Evolutionary conservation across 1,139 yeast species (phyloP), one percentile per base, ranked within the genome.

Genomic region (Debaryomyces psychrophilus): DNA sequence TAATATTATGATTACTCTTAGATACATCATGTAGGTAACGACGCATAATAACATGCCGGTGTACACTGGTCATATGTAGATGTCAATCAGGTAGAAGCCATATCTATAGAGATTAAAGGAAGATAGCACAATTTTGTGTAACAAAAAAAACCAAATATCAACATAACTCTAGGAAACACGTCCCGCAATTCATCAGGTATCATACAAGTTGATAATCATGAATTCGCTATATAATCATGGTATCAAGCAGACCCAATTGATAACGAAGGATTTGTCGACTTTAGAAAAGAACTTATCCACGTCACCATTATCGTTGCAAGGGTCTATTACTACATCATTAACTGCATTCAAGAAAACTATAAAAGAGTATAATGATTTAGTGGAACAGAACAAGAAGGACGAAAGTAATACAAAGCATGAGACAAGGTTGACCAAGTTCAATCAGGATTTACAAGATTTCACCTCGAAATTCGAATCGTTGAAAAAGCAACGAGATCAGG

Each of bases 181-280:
- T 35, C 28, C 27, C 22, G 22, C 9, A 35, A 23, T 23, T 12
- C 22, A 35, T 4, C n/a, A 35, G 14, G 7, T 29, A 20, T n/a
- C 42, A 39, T 7, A 15, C 31, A 31, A 14, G 15, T 15, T 9
- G 25, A 28, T 39, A 17, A 37, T 12, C 8, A 68, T 68, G 97
- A 90, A 90, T 67, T 83, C 96, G 25, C 72, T 90, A 44, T 90
- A 87, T 67, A 92, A 89, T 67, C 96, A 89, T 65, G 97, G 96
- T 8, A 76, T 87, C 50, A 90, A 89, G 64, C 97, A 90, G 67
- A 82, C 90, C 34, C 89, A 83, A 58, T 76, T 84, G 34, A 68
- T 92, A 46, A 79, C 83, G 50, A 80, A 79, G 52, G 97, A 90
- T 57, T 66, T 92, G 44, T 74, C 79, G 15, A 67, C 73, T 47